phyloP scores from a whole-genome alignment of 768 basidiomycete species.

The Rhizopogon sp. region DNA sequence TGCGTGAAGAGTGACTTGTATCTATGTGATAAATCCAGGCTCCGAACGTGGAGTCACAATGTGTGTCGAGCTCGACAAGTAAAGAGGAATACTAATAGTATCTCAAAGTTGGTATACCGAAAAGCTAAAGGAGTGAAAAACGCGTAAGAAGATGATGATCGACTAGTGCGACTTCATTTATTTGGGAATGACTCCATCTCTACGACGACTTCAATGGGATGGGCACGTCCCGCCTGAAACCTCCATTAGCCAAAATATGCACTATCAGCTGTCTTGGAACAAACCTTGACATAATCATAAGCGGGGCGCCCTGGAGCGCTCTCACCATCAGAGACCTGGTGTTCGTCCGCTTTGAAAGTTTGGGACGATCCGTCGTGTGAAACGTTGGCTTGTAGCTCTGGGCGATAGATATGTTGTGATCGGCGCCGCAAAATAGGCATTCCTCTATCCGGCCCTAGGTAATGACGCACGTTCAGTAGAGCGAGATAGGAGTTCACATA shows the following conservation, averaged over 20 bases:
- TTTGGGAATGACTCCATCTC: neutral
- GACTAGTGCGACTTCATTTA: no score
- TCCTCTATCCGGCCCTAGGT: neutral
- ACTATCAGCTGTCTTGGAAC: neutral
- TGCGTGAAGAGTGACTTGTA: no score
- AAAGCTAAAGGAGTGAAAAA: no score
- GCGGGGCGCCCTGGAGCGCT: neutral
- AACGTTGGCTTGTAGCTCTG: neutral
- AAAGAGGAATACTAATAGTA: no score
- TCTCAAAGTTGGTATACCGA: no score
- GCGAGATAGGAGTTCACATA: conserved; percentile 57
- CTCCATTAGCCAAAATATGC: neutral
- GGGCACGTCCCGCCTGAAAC: neutral
- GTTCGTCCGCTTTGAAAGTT: neutral
- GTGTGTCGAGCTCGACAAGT: no score
- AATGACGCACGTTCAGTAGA: conserved; percentile 7
- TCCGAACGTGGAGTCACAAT: no score
- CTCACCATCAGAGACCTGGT: neutral
- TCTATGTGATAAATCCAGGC: no score
- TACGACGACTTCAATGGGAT: neutral
- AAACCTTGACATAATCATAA: neutral
- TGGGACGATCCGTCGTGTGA: conserved; percentile 10
- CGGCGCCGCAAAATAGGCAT: neutral
- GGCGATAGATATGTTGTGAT: neutral
- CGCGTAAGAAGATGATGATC: no score